Conservation (phyloP, 2,329 filamentous ascomycete species). For the Arachnopeziza araneosa region DNA sequence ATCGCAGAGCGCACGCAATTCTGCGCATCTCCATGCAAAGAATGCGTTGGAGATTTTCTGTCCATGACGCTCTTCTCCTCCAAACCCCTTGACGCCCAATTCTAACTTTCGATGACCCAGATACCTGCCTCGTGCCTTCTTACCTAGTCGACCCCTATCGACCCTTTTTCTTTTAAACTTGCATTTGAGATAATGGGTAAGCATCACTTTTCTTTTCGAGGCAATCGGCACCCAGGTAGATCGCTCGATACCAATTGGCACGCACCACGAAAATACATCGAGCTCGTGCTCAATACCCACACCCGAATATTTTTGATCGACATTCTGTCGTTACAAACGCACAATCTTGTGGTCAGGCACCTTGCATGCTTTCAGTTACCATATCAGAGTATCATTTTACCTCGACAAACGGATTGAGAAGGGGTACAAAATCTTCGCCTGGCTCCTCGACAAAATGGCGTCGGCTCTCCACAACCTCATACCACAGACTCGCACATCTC, state of each 20-base stretch:
- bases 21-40: neutral
- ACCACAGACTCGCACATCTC: constrained; percentile 15
- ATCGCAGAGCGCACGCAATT: neutral
- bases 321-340: constrained; percentile 6
- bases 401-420: constrained; percentile 10
- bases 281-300: constrained; percentile 4
- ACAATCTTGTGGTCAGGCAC: constrained; percentile 5
- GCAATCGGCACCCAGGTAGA: constrained; percentile 7
- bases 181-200: constrained; percentile 31
- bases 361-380: constrained; percentile 17
- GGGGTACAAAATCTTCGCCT: neutral
- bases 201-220: constrained; percentile 24
- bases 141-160: constrained; percentile 25
- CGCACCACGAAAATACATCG: neutral
- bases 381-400: constrained; percentile 5
- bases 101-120: constrained; percentile 10
- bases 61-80: neutral
- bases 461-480: constrained; percentile 18
- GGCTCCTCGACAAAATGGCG: constrained; percentile 14
- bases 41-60: neutral
- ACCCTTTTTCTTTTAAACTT: constrained; percentile 28
- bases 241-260: constrained; percentile 3
- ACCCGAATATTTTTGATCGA: constrained; percentile 2
- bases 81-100: constrained; percentile 17
- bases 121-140: constrained; percentile 19